Conservation (phyloP, 2,329 filamentous ascomycete genomes). For the Orbilia brochopaga region DNA sequence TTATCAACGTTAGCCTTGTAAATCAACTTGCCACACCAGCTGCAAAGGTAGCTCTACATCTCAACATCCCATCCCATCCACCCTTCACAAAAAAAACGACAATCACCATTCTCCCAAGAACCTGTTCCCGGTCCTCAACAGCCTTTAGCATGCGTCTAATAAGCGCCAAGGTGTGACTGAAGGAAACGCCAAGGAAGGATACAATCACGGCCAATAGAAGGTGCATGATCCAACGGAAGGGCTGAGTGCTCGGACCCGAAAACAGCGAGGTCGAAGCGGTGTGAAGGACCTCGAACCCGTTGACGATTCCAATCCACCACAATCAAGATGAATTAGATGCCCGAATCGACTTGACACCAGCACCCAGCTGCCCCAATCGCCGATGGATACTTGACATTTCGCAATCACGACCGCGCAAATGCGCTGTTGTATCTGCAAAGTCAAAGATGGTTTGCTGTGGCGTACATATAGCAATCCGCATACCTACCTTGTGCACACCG, state of each 20-base stretch:
- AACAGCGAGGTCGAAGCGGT: conserved; percentile 1
- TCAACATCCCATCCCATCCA: too few relatives aligned
- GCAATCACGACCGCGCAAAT: too few relatives aligned
- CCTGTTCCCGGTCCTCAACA: conserved; percentile 3
- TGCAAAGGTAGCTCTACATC: too few relatives aligned
- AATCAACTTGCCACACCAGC: too few relatives aligned
- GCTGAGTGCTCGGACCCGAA: conserved; percentile 1
- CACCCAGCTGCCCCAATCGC: too few relatives aligned
- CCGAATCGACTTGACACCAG: background rate
- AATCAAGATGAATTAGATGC: background rate
- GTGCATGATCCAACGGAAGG: background rate
- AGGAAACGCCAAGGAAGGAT: conserved; percentile 6
- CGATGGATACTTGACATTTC: too few relatives aligned
- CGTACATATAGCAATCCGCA: too few relatives aligned
- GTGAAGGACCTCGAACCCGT: background rate
- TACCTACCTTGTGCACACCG: too few relatives aligned
- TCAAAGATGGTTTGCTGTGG: too few relatives aligned
- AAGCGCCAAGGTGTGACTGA: conserved; percentile 22
- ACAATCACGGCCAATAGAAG: background rate
- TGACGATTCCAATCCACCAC: background rate
- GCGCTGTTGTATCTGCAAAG: too few relatives aligned
- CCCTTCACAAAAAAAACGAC: background rate
- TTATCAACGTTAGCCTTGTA: too few relatives aligned
- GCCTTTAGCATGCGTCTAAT: conserved; percentile 16
- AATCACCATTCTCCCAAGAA: background rate